These are phyloP conservation scores for Coemansia sp. DNA, from an alignment of 192 early-diverging fungal species.

Conservation along the genomic window DNA sequence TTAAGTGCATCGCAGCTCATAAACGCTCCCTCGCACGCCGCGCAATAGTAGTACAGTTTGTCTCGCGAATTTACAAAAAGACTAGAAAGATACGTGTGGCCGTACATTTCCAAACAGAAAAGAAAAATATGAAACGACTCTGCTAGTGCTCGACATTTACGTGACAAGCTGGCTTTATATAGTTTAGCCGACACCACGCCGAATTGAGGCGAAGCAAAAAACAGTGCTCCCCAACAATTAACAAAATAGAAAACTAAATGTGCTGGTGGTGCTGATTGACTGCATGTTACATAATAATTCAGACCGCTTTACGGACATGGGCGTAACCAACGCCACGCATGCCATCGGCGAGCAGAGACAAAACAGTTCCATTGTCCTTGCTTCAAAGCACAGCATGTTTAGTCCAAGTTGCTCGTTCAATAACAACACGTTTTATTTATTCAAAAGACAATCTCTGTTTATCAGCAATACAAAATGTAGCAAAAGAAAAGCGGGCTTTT, in stretches of 20 bases:
- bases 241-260: neutral
- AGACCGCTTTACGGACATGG: too few species aligned
- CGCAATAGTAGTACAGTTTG: constrained; percentile 11
- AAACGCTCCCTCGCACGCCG: constrained; percentile 10
- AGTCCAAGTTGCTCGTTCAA: too few species aligned
- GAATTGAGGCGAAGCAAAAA: too few species aligned
- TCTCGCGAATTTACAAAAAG: constrained; percentile 1
- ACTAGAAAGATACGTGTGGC: neutral
- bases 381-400: too few species aligned
- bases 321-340: too few species aligned
- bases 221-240: constrained; percentile 4
- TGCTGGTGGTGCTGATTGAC: constrained; percentile 1
- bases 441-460: neutral
- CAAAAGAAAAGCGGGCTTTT: neutral
- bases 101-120: neutral
- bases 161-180: too few species aligned
- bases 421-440: neutral
- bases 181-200: too few species aligned
- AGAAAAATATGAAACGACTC: neutral
- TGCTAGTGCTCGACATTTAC: too few species aligned
- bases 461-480: neutral
- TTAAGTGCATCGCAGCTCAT: constrained; percentile 13
- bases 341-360: too few species aligned
- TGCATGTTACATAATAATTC: constrained; percentile 9
- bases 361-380: too few species aligned